Conservation (phyloP, 1,284 basidiomycete genomes). For the Puccinia hordei region DNA sequence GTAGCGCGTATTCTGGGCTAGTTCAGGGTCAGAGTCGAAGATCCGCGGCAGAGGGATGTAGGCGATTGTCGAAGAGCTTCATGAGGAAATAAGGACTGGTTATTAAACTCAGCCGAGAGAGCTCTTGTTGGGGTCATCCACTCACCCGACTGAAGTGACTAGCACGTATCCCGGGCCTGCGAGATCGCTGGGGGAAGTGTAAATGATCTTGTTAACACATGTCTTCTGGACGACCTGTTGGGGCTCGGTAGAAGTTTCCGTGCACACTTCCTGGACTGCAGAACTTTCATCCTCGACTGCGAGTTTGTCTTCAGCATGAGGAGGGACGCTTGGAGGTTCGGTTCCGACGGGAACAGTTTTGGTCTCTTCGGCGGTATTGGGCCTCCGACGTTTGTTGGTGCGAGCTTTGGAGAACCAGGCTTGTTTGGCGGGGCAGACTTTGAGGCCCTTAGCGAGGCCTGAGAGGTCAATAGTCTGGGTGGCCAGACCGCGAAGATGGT, state of each 20-base stretch:
- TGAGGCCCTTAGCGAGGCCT: slow-evolving; percentile 25
- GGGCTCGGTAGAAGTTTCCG: neutral
- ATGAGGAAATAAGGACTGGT: neutral
- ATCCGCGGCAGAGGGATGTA: slow-evolving; percentile 23
- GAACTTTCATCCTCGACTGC: neutral
- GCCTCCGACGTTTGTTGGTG: slow-evolving; percentile 30
- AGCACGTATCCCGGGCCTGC: slow-evolving; percentile 26
- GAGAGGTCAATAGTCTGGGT: slow-evolving; percentile 23
- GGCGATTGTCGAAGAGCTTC: slow-evolving; percentile 43
- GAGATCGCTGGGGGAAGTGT: slow-evolving; percentile 10
- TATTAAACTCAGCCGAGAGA: neutral
- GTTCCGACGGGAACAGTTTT: neutral
- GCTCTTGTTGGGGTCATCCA: neutral
- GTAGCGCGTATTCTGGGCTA: neutral
- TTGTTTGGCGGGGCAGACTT: slow-evolving; percentile 42
- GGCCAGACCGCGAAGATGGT: neutral
- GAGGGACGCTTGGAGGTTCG: neutral
- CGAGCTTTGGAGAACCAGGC: slow-evolving; percentile 42
- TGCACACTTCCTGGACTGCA: neutral
- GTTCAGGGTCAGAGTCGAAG: neutral
- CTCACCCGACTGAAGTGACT: slow-evolving; percentile 47
- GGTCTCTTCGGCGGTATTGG: neutral
- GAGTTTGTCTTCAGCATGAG: neutral
- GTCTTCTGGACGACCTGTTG: slow-evolving; percentile 21
- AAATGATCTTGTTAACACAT: slow-evolving; percentile 40